phyloP scores from a whole-genome alignment of 257 asterid genomes.

The Solanum sejunctum region DNA sequence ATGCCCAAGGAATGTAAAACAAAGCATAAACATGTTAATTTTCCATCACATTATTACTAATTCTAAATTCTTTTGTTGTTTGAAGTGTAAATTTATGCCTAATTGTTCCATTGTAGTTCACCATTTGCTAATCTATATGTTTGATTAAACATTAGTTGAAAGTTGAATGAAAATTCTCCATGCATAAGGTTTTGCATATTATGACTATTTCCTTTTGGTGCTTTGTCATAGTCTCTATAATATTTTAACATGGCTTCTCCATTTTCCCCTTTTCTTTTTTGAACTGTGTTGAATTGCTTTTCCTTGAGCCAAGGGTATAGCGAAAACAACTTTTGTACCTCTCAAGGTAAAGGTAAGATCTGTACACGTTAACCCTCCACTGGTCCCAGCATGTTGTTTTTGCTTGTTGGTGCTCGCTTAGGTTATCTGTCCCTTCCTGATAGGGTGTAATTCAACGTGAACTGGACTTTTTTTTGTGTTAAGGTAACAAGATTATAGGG shows the following conservation, averaged over 20 bases:
- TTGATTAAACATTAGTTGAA: neutral
- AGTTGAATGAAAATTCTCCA: neutral
- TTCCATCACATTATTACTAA: neutral
- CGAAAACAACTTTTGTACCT: neutral
- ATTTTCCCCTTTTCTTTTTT: neutral
- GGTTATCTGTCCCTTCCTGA: neutral
- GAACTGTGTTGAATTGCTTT: neutral
- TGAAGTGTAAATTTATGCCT: neutral
- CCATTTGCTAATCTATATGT: neutral
- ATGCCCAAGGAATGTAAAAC: neutral
- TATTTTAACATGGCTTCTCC: neutral
- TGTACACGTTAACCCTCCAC: neutral
- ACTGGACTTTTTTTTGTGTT: neutral
- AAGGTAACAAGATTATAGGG: neutral
- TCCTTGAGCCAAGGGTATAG: neutral
- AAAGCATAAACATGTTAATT: neutral
- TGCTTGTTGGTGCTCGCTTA: neutral
- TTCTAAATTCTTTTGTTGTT: neutral
- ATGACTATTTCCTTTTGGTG: neutral
- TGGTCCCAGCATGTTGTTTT: neutral
- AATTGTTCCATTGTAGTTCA: neutral
- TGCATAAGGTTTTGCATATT: neutral
- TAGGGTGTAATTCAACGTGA: neutral
- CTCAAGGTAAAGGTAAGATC: neutral
- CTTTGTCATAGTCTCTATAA: neutral